Evolutionary conservation across 345 rosid species (phyloP).

Genomic region (Eucalyptus polyanthemos): DNA sequence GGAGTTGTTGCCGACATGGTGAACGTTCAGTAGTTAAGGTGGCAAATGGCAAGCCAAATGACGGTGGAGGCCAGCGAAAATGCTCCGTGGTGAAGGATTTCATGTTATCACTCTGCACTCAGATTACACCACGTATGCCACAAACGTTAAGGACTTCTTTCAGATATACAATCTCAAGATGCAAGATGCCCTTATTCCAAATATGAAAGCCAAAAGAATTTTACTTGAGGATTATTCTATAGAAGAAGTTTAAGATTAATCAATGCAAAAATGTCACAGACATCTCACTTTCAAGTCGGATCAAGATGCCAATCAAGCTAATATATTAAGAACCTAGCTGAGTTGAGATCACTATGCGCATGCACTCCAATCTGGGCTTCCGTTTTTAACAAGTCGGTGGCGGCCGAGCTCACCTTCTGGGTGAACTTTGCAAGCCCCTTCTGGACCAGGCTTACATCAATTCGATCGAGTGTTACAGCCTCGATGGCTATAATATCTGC

Average conservation of each 20-base stretch:
- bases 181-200: neutral
- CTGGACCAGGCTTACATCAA: conserved; percentile 68
- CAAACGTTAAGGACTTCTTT: neutral
- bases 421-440: conserved; percentile 82
- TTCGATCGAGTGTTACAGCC: conserved; percentile 68
- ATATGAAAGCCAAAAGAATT: neutral
- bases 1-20: neutral
- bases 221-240: neutral
- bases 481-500: conserved; percentile 77
- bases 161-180: neutral
- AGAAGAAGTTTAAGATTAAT: neutral
- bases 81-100: neutral
- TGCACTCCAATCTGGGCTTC: conserved; percentile 59
- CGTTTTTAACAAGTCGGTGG: conserved; percentile 71
- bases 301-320: neutral
- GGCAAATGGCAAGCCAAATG: no score
- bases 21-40: neutral
- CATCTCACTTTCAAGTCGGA: neutral
- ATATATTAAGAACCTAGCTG: conserved; percentile 3
- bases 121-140: neutral
- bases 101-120: neutral
- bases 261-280: neutral
- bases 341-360: conserved; percentile 43
- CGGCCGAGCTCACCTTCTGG: conserved; percentile 69
- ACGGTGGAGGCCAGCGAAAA: neutral